Conservation (phyloP, 306 rosid species). For the Acacia confusa region DNA sequence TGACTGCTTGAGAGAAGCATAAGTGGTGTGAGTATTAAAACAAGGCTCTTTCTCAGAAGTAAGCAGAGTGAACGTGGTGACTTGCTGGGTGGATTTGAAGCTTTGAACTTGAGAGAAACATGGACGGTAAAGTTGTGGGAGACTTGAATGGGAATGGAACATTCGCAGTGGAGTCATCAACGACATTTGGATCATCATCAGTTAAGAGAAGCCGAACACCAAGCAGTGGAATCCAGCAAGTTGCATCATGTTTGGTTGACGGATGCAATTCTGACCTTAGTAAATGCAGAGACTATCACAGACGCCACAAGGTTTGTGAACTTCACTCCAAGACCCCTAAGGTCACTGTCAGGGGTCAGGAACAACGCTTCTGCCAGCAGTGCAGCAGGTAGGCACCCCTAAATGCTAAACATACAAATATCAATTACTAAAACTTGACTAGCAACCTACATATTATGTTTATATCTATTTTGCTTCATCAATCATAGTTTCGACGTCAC, state of each 20-base stretch:
- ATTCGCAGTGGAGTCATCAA: not conserved
- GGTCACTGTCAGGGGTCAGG: constrained; percentile 58
- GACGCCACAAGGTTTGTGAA: constrained; percentile 83
- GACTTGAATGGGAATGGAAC: not conserved
- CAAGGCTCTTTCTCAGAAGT: not conserved
- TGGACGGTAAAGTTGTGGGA: not conserved
- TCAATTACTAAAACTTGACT: not conserved
- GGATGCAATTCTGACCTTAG: constrained; percentile 77
- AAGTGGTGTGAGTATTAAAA: not conserved
- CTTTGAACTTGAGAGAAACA: not conserved
- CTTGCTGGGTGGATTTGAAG: not conserved
- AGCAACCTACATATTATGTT: not conserved
- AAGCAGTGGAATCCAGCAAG: constrained; percentile 6
- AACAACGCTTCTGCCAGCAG: constrained; percentile 74
- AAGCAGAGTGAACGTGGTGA: not conserved
- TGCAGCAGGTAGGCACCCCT: constrained; percentile 56
- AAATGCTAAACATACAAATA: not conserved
- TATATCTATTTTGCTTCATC: not conserved
- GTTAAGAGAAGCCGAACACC: constrained; percentile 5
- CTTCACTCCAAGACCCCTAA: constrained; percentile 74
- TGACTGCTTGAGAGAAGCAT: not conserved
- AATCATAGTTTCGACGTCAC: not conserved
- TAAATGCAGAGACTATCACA: constrained; percentile 73
- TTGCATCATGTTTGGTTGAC: constrained; percentile 62
- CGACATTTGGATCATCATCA: not conserved